Conservation (phyloP, 1,139 yeast species). For the Suhomyces yuchorum region DNA sequence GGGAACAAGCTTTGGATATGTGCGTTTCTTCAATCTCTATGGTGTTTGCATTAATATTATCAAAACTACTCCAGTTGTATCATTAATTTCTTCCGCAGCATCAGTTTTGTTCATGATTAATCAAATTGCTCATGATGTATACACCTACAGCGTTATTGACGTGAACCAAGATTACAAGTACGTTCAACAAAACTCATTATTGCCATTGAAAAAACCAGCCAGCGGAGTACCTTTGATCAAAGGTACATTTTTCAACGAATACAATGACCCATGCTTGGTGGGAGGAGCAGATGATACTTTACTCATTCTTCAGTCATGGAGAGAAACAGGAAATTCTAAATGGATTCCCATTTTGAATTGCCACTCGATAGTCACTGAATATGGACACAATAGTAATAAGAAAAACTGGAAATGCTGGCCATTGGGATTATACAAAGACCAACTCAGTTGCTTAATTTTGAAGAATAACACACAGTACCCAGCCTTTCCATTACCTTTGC, state of each 20-base stretch:
- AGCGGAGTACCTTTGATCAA: slow-evolving; percentile 46
- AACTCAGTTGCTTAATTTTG: slow-evolving; percentile 70
- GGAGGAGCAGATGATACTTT: slow-evolving; percentile 72
- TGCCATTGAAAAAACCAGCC: slow-evolving; percentile 35
- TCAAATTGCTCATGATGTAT: slow-evolving; percentile 32
- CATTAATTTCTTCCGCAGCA: slow-evolving; percentile 38
- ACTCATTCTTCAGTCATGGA: slow-evolving; percentile 74
- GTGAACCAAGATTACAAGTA: slow-evolving; percentile 39
- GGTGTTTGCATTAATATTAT: slow-evolving; percentile 46
- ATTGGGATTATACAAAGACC: slow-evolving; percentile 69
- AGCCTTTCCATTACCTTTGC: slow-evolving; percentile 78
- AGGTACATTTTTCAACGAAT: slow-evolving; percentile 78
- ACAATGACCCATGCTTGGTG: slow-evolving; percentile 85
- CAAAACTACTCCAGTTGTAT: slow-evolving; percentile 42
- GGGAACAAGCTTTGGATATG: slow-evolving; percentile 46
- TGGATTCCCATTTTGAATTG: slow-evolving; percentile 90
- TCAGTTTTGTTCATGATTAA: slow-evolving; percentile 38
- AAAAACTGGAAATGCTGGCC: slow-evolving; percentile 81
- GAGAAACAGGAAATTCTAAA: slow-evolving; percentile 70
- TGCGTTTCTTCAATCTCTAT: slow-evolving; percentile 41
- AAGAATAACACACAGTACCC: slow-evolving; percentile 58
- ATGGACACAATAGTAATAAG: slow-evolving; percentile 49
- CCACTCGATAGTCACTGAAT: slow-evolving; percentile 53
- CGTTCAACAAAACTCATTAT: slow-evolving; percentile 42
- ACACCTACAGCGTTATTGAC: slow-evolving; percentile 41